Evolutionary conservation across 2,329 filamentous ascomycete species (phyloP), one percentile per base, ranked within the genome.

Genomic region (Cordyceps tenuipes): DNA sequence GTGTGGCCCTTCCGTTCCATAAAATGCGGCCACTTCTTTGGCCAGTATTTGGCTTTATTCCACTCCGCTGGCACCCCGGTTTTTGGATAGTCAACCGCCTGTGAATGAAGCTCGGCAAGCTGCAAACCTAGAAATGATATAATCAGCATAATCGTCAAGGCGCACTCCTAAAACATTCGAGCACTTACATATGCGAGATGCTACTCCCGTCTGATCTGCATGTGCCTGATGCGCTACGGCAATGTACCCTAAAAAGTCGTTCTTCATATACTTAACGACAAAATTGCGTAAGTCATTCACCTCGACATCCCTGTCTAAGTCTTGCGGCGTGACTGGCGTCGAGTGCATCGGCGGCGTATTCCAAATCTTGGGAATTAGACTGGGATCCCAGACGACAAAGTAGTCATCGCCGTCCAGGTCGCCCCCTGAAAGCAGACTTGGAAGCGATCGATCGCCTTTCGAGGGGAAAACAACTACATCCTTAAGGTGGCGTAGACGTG

Each of bases 371-470:
- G 90, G 90, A 29, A 95, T 77, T 7, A 99, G 76, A 15, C 83
- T 81, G 23, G 79, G 71, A 65, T 99, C 92, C 93, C 94, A 99
- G 50, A 97, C 88, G 5, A 97, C 85, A 59, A 97, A 87, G 70
- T 91, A 99, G 69, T 99, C 94, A 67, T 99, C 94, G 0, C 94
- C 94, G 68, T 99, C 94, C 0, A 99, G 80, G 68, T 99, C 94
- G 0, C 94, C 94, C 2, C 94, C 94, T 4, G 94, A 96, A 64
- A 94, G 91, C 93, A 97, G 97, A 67, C 89, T 91, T 0, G 92
- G 85, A 23, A 99, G 76, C 63, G 96, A 91, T 17, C 88, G 81
- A 68, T 97, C 91, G 0, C 93, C 93, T 0, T 78, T 87, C 41
- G 89, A 84, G 0, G 94, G 90, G 53, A 99, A 87, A 0, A 97